A percentile compares a stretch with the other conserved stretches of the same genome.
Evolutionary conservation across 2,329 filamentous ascomycete species (phyloP).

Genomic region (Xylariaceae sp.): DNA sequence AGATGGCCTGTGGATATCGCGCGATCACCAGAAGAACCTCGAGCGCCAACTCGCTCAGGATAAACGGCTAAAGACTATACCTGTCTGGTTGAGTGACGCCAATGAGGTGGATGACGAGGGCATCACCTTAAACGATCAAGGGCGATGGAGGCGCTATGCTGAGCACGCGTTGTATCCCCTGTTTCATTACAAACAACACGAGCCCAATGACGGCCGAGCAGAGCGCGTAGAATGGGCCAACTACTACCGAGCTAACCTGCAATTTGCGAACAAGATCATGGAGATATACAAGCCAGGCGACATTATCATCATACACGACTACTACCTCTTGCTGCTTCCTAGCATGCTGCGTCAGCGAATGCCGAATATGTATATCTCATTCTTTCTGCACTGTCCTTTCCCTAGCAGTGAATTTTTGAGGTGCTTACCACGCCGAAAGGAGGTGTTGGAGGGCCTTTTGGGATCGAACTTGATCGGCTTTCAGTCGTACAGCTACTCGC

Average conservation of each 20-base stretch:
- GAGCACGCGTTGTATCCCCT: slow-evolving; percentile 91
- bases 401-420: slow-evolving; percentile 95
- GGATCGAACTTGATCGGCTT: slow-evolving; percentile 94
- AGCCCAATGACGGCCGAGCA: slow-evolving; percentile 82
- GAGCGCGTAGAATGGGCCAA: slow-evolving; percentile 88
- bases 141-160: slow-evolving; percentile 86
- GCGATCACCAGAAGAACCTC: slow-evolving; percentile 73
- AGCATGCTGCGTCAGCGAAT: slow-evolving; percentile 85
- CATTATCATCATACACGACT: slow-evolving; percentile 91
- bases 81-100: slow-evolving; percentile 88
- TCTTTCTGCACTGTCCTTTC: slow-evolving; percentile 93
- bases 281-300: slow-evolving; percentile 92
- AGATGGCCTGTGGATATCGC: slow-evolving; percentile 74
- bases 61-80: slow-evolving; percentile 78
- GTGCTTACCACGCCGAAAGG: slow-evolving; percentile 86
- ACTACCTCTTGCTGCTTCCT: slow-evolving; percentile 88
- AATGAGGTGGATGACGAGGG: slow-evolving; percentile 70
- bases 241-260: slow-evolving; percentile 90
- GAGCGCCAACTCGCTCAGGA: slow-evolving; percentile 77
- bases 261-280: slow-evolving; percentile 88
- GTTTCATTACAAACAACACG: slow-evolving; percentile 95
- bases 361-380: slow-evolving; percentile 90
- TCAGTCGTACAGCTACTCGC: slow-evolving; percentile 93
- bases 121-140: slow-evolving; percentile 79
- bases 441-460: slow-evolving; percentile 86